phyloP scores from a whole-genome alignment of 176 grass and related monocot genomes.

The Aechmea fasciata region DNA sequence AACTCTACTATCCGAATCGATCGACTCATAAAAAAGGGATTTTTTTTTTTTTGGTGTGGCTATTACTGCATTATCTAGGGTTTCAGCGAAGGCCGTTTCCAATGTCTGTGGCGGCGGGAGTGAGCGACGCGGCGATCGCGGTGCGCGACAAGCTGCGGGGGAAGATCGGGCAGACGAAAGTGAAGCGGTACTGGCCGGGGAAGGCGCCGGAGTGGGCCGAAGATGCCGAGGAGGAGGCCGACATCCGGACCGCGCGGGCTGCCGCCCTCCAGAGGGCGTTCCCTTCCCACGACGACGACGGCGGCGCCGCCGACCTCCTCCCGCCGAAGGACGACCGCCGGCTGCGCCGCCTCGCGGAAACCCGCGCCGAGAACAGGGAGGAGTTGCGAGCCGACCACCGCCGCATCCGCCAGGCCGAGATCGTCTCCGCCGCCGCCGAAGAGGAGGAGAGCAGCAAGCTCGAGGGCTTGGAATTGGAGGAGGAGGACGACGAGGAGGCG shows the following conservation, averaged over 20 bases:
- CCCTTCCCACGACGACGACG: constrained; percentile 36
- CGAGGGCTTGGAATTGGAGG: constrained; percentile 48
- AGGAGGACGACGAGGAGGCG: constrained; percentile 88
- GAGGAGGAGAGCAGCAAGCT: constrained; percentile 51
- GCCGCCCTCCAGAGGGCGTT: constrained; percentile 65
- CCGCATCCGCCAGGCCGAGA: constrained; percentile 74
- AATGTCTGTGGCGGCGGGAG: constrained; percentile 71
- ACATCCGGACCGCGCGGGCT: constrained; percentile 27
- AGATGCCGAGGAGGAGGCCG: constrained; percentile 34
- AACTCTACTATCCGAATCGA: too few species aligned
- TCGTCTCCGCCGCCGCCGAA: constrained; percentile 44
- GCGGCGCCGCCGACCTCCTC: constrained; percentile 19
- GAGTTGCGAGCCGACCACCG: constrained; percentile 79
- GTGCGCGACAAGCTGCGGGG: constrained; percentile 78
- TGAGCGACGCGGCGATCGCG: constrained; percentile 66
- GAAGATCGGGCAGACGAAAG: constrained; percentile 95
- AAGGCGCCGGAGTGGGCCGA: constrained; percentile 73
- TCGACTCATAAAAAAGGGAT: too few species aligned
- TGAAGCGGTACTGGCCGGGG: constrained; percentile 82
- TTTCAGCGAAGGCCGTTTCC: background rate
- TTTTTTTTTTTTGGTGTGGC: too few species aligned
- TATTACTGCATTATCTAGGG: too few species aligned
- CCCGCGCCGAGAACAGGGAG: constrained; percentile 56
- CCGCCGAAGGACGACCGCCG: constrained; percentile 58
- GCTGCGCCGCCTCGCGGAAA: constrained; percentile 59